Base-by-base conservation (phyloP, 2,329 filamentous ascomycete species). In the Torrubiellomyces zombiae region DNA sequence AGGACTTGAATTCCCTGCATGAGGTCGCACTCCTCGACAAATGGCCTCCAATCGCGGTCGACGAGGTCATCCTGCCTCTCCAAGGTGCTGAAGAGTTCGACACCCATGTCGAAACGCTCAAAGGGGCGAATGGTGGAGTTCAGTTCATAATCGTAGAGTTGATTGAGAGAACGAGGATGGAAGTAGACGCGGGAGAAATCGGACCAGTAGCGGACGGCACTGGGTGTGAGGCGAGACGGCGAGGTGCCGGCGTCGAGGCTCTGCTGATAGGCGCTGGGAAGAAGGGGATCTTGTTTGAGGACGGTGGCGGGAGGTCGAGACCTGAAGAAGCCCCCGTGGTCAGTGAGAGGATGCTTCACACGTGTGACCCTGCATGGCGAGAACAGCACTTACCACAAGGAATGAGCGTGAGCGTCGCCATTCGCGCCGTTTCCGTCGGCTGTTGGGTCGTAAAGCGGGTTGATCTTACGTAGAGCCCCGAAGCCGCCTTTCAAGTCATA, bases 401-500 rank as follows among this genome's bases (percentile, higher is more conserved):
- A 39, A 16, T 32, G 29, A 11, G 38, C 33, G 19, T n/a, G n/a
- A n/a, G n/a, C n/a, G n/a, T n/a, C n/a, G n/a, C n/a, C n/a, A n/a
- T n/a, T n/a, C n/a, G 46, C 37, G 16, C 48, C 41, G 6, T 53
- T 47, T 5, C 28, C 22, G 6, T 23, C 21, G 2, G 26, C 17
- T 12, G 49, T 37, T 29, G 52, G 48, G 31, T 85, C 77, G 42
- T 95, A 95, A 3, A 98, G 60, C 3, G 82, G 75, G 49, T 93
- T 94, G 35, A 85, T 75, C 53, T 85, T 83, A 38, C 74, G 69
- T 38, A 98, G 55, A 6, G 82, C 79, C 5, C 89, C 89, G 51
- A 95, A 95, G 1, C 78, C 81, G 16, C 82, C 81, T 48, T 95
- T 95, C 17, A 95, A 61, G 44, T 98, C 89, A 48, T 98, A 98